These are phyloP conservation scores for Debaryomyces subglobosus DNA, from an alignment of 1,139 yeast species.

Conservation along the genomic window DNA sequence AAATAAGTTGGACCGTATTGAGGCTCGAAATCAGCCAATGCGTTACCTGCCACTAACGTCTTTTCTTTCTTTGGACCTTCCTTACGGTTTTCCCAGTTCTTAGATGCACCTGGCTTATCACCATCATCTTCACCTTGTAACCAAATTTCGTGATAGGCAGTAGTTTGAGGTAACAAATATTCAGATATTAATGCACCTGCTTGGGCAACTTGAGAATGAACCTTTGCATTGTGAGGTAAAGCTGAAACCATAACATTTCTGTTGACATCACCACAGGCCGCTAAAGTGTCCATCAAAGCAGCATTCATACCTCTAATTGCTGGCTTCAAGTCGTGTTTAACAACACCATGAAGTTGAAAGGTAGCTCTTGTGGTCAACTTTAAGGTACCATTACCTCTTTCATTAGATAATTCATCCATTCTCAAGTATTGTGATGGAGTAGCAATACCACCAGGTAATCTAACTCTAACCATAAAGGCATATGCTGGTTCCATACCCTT, in stretches of 20 bases:
- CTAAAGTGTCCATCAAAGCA: conserved; percentile 87
- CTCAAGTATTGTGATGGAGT: conserved; percentile 87
- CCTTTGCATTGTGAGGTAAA: conserved; percentile 78
- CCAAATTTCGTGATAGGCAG: conserved; percentile 98
- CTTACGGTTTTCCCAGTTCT: conserved; percentile 72
- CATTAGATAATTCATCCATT: conserved; percentile 80
- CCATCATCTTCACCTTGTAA: conserved; percentile 80
- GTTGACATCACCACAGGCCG: conserved; percentile 98
- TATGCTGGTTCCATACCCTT: conserved; percentile 95
- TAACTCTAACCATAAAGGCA: conserved; percentile 93
- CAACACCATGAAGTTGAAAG: conserved; percentile 93
- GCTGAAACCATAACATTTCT: conserved; percentile 95
- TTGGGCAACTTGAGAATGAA: conserved; percentile 74
- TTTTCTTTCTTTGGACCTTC: conserved; percentile 81
- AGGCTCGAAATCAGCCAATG: conserved; percentile 85
- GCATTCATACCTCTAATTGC: conserved; percentile 94
- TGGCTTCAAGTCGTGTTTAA: conserved; percentile 86
- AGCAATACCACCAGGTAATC: conserved; percentile 93
- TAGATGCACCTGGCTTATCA: conserved; percentile 68
- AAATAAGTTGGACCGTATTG: conserved; percentile 83
- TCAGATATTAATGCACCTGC: conserved; percentile 73
- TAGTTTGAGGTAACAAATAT: conserved; percentile 83
- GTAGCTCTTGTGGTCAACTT: conserved; percentile 97
- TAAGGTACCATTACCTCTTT: conserved; percentile 89
- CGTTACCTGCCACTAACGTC: conserved; percentile 84